These are phyloP conservation scores for Daldinia eschscholtzii DNA, from an alignment of 2,329 filamentous ascomycete species.

Conservation along the genomic window DNA sequence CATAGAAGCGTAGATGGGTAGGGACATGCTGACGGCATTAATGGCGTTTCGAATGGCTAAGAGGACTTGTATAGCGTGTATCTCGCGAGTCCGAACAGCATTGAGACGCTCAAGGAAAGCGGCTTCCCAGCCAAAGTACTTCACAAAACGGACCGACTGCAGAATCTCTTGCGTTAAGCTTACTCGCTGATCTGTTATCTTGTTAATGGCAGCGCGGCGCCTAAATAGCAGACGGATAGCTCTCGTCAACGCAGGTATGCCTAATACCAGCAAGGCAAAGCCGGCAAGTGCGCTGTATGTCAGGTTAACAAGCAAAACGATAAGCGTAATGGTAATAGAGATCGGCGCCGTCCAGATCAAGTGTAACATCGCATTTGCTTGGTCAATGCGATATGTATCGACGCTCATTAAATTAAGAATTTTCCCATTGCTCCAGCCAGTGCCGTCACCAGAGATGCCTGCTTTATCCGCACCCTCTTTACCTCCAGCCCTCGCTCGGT, in stretches of 20 bases:
- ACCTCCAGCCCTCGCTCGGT: slow-evolving; percentile 87
- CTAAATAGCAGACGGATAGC: slow-evolving; percentile 82
- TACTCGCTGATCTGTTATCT: slow-evolving; percentile 92
- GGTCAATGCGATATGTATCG: slow-evolving; percentile 92
- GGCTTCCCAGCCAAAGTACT: slow-evolving; percentile 95
- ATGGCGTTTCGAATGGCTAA: slow-evolving; percentile 87
- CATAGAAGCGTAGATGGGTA: slow-evolving; percentile 96
- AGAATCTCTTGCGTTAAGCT: slow-evolving; percentile 93
- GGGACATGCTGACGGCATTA: slow-evolving; percentile 83
- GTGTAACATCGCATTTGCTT: slow-evolving; percentile 90
- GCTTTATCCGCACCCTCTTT: slow-evolving; percentile 59
- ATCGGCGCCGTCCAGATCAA: slow-evolving; percentile 90
- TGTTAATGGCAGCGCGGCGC: slow-evolving; percentile 86
- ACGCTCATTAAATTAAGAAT: slow-evolving; percentile 96
- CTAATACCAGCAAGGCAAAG: slow-evolving; percentile 83
- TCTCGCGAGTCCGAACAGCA: slow-evolving; percentile 80
- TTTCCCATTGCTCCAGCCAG: slow-evolving; percentile 92
- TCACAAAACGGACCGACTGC: slow-evolving; percentile 92
- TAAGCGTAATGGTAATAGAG: slow-evolving; percentile 80
- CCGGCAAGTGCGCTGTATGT: slow-evolving; percentile 91
- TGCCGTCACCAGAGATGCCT: slow-evolving; percentile 74
- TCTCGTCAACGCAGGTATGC: slow-evolving; percentile 80
- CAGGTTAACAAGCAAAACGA: slow-evolving; percentile 86
- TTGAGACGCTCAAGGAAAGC: slow-evolving; percentile 84
- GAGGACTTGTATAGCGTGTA: slow-evolving; percentile 84